phyloP scores from a whole-genome alignment of 192 early-diverging fungal species.

The Umbelopsis sp. region DNA sequence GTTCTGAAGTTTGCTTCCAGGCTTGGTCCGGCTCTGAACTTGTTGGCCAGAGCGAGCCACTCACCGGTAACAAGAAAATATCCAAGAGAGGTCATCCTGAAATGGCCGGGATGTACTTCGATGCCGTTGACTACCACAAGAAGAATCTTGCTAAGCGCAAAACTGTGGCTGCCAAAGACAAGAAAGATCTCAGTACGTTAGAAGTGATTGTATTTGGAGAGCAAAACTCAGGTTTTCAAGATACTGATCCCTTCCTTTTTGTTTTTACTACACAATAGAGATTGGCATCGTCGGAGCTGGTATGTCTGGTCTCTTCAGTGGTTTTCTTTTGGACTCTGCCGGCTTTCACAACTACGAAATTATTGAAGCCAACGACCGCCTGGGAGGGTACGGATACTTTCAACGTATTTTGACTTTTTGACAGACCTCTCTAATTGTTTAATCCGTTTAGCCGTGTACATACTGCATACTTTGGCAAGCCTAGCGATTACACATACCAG shows the following conservation, averaged over 20 bases:
- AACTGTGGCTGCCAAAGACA: neutral
- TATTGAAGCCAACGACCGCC: slow-evolving; percentile 28
- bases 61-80: neutral
- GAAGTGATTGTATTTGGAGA: too few species aligned
- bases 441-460: slow-evolving; percentile 19
- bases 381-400: slow-evolving; percentile 25
- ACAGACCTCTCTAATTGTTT: neutral
- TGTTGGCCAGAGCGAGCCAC: slow-evolving; percentile 15
- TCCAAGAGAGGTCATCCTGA: slow-evolving; percentile 24
- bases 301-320: slow-evolving; percentile 33
- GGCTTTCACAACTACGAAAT: slow-evolving; percentile 30
- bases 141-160: neutral
- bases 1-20: neutral
- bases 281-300: slow-evolving; percentile 36
- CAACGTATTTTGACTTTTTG: neutral
- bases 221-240: too few species aligned
- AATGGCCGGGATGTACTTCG: slow-evolving; percentile 19
- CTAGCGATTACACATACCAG: slow-evolving; percentile 11
- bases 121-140: slow-evolving; percentile 24
- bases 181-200: slow-evolving; percentile 18
- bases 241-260: too few species aligned
- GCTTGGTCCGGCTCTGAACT: neutral
- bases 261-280: neutral
- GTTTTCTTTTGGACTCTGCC: slow-evolving; percentile 24
- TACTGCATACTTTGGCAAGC: slow-evolving; percentile 35